Evolutionary conservation across 768 basidiomycete species (phyloP).

Genomic region (Mycena latifolia): DNA sequence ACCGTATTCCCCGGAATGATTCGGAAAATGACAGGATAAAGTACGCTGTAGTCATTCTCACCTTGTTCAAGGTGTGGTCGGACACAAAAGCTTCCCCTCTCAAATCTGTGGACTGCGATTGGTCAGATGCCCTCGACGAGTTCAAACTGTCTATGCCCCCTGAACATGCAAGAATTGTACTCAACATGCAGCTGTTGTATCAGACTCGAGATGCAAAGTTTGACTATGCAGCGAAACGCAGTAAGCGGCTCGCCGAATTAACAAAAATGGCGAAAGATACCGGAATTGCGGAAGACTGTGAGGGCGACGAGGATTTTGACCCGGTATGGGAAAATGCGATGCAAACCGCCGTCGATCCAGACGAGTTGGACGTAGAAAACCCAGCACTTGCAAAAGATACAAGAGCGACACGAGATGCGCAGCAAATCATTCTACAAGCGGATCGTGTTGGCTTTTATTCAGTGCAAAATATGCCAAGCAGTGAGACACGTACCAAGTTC

Average conservation of each 20-base stretch:
- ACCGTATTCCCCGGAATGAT: slow-evolving; percentile 24
- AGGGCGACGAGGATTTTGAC: neutral
- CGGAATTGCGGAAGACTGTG: neutral
- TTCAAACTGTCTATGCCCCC: neutral
- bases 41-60: slow-evolving; percentile 18
- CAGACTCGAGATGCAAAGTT: slow-evolving; percentile 21
- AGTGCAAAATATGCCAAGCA: neutral
- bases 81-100: slow-evolving; percentile 5
- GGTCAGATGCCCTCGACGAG: slow-evolving; percentile 3
- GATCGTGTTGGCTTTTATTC: slow-evolving; percentile 5
- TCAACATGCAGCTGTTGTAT: slow-evolving; percentile 29
- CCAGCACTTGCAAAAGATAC: slow-evolving; percentile 4
- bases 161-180: neutral
- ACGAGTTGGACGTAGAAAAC: neutral
- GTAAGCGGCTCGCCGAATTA: neutral
- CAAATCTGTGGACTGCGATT: neutral
- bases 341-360: slow-evolving; percentile 9
- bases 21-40: slow-evolving; percentile 8
- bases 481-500: neutral
- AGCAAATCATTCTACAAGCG: slow-evolving; percentile 9
- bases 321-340: slow-evolving; percentile 29
- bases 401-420: slow-evolving; percentile 7
- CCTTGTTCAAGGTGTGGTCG: slow-evolving; percentile 16
- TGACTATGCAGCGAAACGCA: slow-evolving; percentile 2
- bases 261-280: neutral